Base-by-base conservation (phyloP, 768 basidiomycete species). In the Cystofilobasidium bisporidii region DNA sequence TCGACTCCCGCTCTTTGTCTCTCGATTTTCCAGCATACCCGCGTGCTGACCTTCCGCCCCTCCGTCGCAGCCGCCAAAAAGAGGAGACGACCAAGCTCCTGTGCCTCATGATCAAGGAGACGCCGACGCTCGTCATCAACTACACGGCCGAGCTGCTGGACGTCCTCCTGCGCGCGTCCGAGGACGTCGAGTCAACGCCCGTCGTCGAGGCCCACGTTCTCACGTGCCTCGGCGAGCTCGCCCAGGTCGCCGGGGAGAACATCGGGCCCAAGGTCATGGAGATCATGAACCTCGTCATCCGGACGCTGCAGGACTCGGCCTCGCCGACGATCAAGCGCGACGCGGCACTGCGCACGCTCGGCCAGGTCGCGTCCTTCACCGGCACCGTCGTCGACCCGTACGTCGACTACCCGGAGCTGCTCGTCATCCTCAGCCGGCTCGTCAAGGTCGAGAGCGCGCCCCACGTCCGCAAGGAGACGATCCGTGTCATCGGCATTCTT, bases 111-210 rank as follows among this genome's bases (percentile, higher is more conserved):
- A 88, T 97, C 71, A 86, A 87, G 71, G 91, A 91, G 0, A 94
- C 93, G 0, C 89, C 94, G 71, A 85, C 89, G 50, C 83, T 98
- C 20, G 94, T 98, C 78, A 93, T 92, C 74, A 90, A 91, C 15
- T 98, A 99, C 76, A 90, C 91, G 0, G 82, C 93, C 15, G 89
- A 94, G 0, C 92, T 99, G 81, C 82, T 98, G n/a, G 84, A 86
- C 26, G 93, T 92, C 0, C 83, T 98, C 10, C 82, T 98, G 18
- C 86, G 84, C 32, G 98, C 96, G 73, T 76, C 77, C 45, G 72
- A 70, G 38, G 91, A 92, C 0, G 85, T 85, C 68, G 93, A 97
- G 72, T 75, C 79, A 24, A 92, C 91, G 70, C 83, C 91, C 3
- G 84, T 87, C 14, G 92, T 99, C 33, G 89, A 93, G 0, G 88